Base-by-base conservation (phyloP, 805 yeast genomes). In the Ogataea haglerorum region DNA sequence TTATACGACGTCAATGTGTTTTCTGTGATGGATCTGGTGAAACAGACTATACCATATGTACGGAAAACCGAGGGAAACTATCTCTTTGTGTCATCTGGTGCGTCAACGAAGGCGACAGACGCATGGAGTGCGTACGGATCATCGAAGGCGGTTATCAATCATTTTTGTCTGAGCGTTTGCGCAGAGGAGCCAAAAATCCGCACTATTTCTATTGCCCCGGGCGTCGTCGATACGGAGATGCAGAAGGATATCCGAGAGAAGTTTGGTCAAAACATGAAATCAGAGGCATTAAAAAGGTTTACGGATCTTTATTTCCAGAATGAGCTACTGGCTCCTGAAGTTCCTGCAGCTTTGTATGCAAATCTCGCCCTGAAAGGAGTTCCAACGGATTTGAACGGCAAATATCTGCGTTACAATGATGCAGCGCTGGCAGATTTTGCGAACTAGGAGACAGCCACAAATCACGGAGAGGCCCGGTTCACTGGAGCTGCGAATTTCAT, bases 111-210 rank as follows among this genome's bases (percentile, higher is more conserved):
- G 38, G 66, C 80, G 14, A 73, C 69, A 48, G 75, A 70, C 47
- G 93, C 88, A 0, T 91, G 97, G 97, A 83, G 84, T 13, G 95
- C 96, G 5, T 91, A 91, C 54, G 95, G 96, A 1, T 68, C 90
- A 4, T 81, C 96, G 6, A 91, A 91, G 61, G 96, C 97, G 0
- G 96, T 97, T 0, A 58, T 91, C 36, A 89, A 91, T 60, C 89
- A 82, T 53, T 73, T 88, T 38, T 80, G 86, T 6, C 56, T 65
- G 34, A 77, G 85, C 10, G 59, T 91, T 12, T 82, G 86, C 1
- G 68, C 65, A 5, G 96, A 89, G 54, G 89, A 85, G 57, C 65
- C 70, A 0, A n/a, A 30, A 2, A 64, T 88, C n/a, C 61, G 65
- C 25, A 68, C 83, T 3, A 65, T 89, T 9, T 70, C 96, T 0